Evolutionary conservation across 805 yeast genomes (phyloP).

Genomic region (Sungouiella blattae): DNA sequence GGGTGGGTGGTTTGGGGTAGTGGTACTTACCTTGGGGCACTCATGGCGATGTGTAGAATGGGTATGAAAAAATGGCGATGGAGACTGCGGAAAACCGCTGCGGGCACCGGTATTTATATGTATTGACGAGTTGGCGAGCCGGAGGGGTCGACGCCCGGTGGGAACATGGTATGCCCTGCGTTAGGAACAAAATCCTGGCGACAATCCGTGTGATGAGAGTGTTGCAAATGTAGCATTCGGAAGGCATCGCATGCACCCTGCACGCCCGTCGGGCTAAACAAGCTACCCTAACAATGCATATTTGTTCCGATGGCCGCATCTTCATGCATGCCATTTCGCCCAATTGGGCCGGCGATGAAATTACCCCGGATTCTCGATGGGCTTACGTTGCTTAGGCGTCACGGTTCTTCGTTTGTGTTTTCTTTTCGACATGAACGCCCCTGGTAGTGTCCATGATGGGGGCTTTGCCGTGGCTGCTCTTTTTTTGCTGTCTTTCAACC

Average conservation of each 20-base stretch:
- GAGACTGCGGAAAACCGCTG: no score
- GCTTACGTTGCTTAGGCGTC: no score
- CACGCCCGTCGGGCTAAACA: neutral
- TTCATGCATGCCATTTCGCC: constrained; percentile 1
- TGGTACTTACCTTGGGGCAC: constrained; percentile 4
- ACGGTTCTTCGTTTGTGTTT: no score
- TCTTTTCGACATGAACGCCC: no score
- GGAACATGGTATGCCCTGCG: no score
- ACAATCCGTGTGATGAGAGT: neutral
- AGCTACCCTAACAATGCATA: neutral
- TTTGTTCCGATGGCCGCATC: neutral
- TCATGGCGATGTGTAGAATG: neutral
- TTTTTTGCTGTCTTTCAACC: no score
- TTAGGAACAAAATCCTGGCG: neutral
- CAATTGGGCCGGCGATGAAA: neutral
- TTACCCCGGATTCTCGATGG: neutral
- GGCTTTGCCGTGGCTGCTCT: no score
- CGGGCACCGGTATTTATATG: no score
- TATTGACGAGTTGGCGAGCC: no score
- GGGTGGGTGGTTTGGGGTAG: constrained; percentile 1
- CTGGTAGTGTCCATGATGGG: no score
- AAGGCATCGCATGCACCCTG: neutral
- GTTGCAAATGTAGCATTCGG: constrained; percentile 2
- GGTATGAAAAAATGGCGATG: no score
- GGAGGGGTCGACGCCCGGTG: no score